Percentiles rank a stretch among this genome's conserved stretches.
These are phyloP conservation scores for Nicotiana rustica DNA, from an alignment of 305 asterid species.

Conservation along the genomic window DNA sequence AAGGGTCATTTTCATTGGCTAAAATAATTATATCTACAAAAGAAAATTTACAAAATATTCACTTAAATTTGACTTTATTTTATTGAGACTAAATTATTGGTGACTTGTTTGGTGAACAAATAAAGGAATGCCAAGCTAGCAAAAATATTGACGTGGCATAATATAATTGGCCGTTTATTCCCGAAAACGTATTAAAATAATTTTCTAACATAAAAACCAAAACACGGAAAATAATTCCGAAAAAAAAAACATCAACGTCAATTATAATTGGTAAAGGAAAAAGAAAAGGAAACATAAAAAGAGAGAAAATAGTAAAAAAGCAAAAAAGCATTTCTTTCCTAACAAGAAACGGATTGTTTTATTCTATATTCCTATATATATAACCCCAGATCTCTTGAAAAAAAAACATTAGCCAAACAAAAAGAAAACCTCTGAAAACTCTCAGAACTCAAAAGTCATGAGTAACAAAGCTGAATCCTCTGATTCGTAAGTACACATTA, in stretches of 20 bases:
- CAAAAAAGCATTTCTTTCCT: constrained; percentile 54
- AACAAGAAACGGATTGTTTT: constrained; percentile 54
- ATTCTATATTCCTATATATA: constrained; percentile 33
- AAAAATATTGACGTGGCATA: not conserved
- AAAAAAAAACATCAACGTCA: not conserved
- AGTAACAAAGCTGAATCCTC: constrained; percentile 74
- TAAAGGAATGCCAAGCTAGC: not conserved
- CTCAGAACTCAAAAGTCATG: constrained; percentile 45
- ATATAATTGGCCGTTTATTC: not conserved
- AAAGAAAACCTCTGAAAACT: constrained; percentile 24
- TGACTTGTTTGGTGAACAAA: not conserved
- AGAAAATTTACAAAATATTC: not conserved
- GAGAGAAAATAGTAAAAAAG: not conserved
- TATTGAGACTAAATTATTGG: not conserved
- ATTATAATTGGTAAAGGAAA: not conserved
- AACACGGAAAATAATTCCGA: not conserved
- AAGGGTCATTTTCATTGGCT: not conserved
- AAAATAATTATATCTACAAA: not conserved
- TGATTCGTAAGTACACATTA: constrained; percentile 57
- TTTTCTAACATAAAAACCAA: not conserved
- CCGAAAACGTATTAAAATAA: not conserved
- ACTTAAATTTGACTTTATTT: not conserved
- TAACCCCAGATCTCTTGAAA: constrained; percentile 41
- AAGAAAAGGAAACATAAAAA: constrained; percentile 10
- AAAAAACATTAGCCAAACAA: constrained; percentile 27